Conservation (phyloP, 2,329 filamentous ascomycete species). For the Hyphodiscus sp. region DNA sequence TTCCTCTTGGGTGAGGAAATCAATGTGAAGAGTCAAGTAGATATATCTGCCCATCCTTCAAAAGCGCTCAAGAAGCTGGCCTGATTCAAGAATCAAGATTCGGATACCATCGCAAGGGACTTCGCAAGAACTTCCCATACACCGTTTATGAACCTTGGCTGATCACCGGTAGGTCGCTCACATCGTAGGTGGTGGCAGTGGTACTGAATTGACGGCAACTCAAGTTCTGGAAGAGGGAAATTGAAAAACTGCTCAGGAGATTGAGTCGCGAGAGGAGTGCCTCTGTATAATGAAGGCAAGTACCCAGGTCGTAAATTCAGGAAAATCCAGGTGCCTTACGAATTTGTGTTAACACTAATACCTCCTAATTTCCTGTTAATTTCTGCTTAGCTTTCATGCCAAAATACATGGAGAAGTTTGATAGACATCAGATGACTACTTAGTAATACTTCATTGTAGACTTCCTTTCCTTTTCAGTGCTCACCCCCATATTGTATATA, state of each 20-base stretch:
- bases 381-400: no score
- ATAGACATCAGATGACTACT: no score
- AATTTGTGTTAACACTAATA: no score
- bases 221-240: slow-evolving; percentile 44
- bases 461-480: no score
- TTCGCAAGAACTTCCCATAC: neutral
- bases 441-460: no score
- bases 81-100: no score
- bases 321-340: no score
- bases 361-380: no score
- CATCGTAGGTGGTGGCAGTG: slow-evolving; percentile 17
- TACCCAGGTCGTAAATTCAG: no score
- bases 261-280: slow-evolving; percentile 49
- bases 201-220: slow-evolving; percentile 28
- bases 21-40: slow-evolving; percentile 27
- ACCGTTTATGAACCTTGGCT: no score
- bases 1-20: slow-evolving; percentile 25
- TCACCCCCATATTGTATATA: no score
- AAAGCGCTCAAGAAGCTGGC: neutral
- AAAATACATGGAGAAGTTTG: no score
- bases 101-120: neutral
- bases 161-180: slow-evolving; percentile 10
- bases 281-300: slow-evolving; percentile 54
- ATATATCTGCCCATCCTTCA: neutral
- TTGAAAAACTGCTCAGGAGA: slow-evolving; percentile 46